Conservation (phyloP, 164 flowering plant genomes). For the Vitis rotundifolia region DNA sequence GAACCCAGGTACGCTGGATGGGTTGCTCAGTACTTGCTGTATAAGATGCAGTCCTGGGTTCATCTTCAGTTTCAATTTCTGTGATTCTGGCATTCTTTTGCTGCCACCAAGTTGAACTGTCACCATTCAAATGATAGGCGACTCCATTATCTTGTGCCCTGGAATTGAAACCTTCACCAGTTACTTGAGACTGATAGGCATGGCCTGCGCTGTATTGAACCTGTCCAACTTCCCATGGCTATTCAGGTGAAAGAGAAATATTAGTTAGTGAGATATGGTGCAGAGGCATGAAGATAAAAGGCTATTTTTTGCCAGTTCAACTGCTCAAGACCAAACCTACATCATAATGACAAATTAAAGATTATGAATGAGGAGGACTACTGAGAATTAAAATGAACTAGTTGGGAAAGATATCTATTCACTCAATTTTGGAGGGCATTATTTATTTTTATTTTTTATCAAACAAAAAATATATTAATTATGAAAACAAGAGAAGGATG, state of each 20-base stretch:
- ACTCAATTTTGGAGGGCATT: too few relatives aligned
- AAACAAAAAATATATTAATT: too few relatives aligned
- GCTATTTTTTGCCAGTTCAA: too few relatives aligned
- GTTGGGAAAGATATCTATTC: too few relatives aligned
- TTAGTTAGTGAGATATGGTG: background rate
- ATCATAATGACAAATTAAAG: too few relatives aligned
- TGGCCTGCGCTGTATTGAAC: slow-evolving; percentile 38
- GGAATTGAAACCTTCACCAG: slow-evolving; percentile 28
- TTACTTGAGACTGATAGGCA: slow-evolving; percentile 32
- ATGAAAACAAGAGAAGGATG: too few relatives aligned
- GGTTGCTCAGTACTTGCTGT: slow-evolving; percentile 33
- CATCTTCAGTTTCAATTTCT: slow-evolving; percentile 58
- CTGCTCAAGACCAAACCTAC: too few relatives aligned
- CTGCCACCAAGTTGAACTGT: slow-evolving; percentile 66
- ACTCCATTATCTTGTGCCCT: slow-evolving; percentile 33
- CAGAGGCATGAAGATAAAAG: too few relatives aligned
- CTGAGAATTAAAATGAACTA: too few relatives aligned
- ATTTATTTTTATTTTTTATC: too few relatives aligned
- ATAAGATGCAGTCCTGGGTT: slow-evolving; percentile 25
- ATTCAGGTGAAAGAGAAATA: slow-evolving; percentile 14
- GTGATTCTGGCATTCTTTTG: slow-evolving; percentile 55
- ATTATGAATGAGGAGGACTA: too few relatives aligned
- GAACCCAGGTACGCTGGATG: slow-evolving; percentile 73
- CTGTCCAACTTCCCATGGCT: slow-evolving; percentile 86
- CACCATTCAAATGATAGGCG: slow-evolving; percentile 41